Base-by-base conservation (phyloP, 176 grass and related monocot species). In the Ananas comosus region DNA sequence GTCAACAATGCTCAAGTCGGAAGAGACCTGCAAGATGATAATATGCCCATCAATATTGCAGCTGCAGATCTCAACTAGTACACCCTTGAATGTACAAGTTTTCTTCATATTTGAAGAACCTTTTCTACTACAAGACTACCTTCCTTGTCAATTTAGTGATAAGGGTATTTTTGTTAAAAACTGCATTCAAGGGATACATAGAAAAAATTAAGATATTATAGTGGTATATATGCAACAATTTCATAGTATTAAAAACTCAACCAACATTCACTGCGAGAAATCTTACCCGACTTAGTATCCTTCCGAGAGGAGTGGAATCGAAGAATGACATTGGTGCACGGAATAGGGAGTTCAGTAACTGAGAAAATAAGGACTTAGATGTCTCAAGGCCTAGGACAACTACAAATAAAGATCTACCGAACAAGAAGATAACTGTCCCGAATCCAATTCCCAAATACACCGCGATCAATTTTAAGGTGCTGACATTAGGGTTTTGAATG, bases 261-360 rank as follows among this genome's bases (percentile, higher is more conserved):
- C 21, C 66, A 48, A 52, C 70, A 50, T 75, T 67, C 11, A 50
- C 69, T 69, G 33, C 33, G 12, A 70, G 76, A 51, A 79, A 12
- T 72, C 83, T 97, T 83, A 97, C 94, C 76, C 87, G 74, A 68
- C 94, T 90, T 72, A 99, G 82, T 79, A 93, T 71, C 68, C 94
- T 90, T 83, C 94, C 94, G 1, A 99, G 48, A 82, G 94, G 94
- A 17, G 89, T 99, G 52, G 86, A 93, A 76, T 99, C 89, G 67
- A 88, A 99, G 78, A 93, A 99, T 65, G 88, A 87, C 84, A 93
- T 90, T 3, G 94, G 89, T 49, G 94, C 89, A 63, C 64, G 89
- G 51, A 99, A 92, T 19, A 99, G 71, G 28, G 94, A 86, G 56
- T 69, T 76, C 21, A 93, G 77, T 72, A 99, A 53, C 42, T 93